A percentile compares a stretch with the other conserved stretches of the same genome.
These are phyloP conservation scores for Saccharomycopsis capsularis DNA, from an alignment of 805 yeast species.

Conservation along the genomic window DNA sequence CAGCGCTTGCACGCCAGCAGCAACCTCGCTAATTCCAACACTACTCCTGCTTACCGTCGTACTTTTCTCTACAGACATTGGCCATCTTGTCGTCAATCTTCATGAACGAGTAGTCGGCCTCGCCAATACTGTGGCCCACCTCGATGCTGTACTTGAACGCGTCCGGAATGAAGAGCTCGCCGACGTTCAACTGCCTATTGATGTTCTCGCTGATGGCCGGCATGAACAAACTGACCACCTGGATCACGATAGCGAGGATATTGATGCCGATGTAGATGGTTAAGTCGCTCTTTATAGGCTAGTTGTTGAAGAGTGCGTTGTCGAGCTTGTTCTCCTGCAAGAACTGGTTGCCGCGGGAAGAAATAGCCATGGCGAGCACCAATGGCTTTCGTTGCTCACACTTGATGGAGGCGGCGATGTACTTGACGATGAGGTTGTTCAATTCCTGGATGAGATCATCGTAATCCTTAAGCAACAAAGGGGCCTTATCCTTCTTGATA, in stretches of 20 bases:
- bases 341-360: slow-evolving; percentile 91
- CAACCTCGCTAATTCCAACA: no score
- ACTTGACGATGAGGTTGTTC: slow-evolving; percentile 51
- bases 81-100: slow-evolving; percentile 88
- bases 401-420: slow-evolving; percentile 67
- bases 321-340: slow-evolving; percentile 94
- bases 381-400: slow-evolving; percentile 82
- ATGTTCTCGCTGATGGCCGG: slow-evolving; percentile 75
- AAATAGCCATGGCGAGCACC: slow-evolving; percentile 83
- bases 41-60: slow-evolving; percentile 67
- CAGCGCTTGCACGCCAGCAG: no score
- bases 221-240: slow-evolving; percentile 81
- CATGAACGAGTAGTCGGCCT: slow-evolving; percentile 84
- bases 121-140: slow-evolving; percentile 81
- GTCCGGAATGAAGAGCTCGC: slow-evolving; percentile 71
- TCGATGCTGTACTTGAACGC: slow-evolving; percentile 59
- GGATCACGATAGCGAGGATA: slow-evolving; percentile 76
- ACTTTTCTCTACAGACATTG: slow-evolving; percentile 77
- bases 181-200: slow-evolving; percentile 74
- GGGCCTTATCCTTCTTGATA: slow-evolving; percentile 30
- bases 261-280: slow-evolving; percentile 89
- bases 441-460: slow-evolving; percentile 46
- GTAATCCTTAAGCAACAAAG: slow-evolving; percentile 36
- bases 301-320: slow-evolving; percentile 69
- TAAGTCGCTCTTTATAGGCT: slow-evolving; percentile 79